Conservation (phyloP, 2,329 filamentous ascomycete species). For the Fusarium odoratissimum region DNA sequence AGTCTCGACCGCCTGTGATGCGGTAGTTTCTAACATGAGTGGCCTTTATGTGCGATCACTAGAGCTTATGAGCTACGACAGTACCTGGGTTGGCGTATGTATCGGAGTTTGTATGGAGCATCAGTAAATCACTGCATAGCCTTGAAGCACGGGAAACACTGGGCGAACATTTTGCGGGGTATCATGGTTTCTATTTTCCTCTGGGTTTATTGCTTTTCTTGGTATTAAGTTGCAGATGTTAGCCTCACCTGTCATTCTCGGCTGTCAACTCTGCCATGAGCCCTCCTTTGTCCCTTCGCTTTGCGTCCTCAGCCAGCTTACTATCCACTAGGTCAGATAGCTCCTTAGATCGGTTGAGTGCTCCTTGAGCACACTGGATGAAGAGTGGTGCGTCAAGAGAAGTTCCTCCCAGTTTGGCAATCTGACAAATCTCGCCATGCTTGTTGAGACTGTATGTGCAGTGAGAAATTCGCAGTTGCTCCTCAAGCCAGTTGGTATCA, state of each 20-base stretch:
- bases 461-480: constrained; percentile 78
- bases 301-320: constrained; percentile 81
- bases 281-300: constrained; percentile 81
- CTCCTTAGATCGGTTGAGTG: constrained; percentile 83
- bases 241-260: constrained; percentile 77
- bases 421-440: constrained; percentile 89
- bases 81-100: constrained; percentile 32
- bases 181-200: constrained; percentile 46
- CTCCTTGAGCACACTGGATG: constrained; percentile 79
- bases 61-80: constrained; percentile 35
- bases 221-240: constrained; percentile 23
- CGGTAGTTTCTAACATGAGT: constrained; percentile 64
- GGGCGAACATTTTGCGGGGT: constrained; percentile 39
- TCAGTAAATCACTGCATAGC: constrained; percentile 27
- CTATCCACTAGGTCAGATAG: constrained; percentile 79
- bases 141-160: constrained; percentile 26
- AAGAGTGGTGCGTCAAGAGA: constrained; percentile 83
- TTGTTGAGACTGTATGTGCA: constrained; percentile 88
- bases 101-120: constrained; percentile 30
- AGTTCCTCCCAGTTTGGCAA: constrained; percentile 88
- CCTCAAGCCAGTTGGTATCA: constrained; percentile 80
- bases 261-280: constrained; percentile 81
- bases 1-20: constrained; percentile 91
- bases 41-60: constrained; percentile 9
- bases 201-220: constrained; percentile 28